These are phyloP conservation scores for Leptographium wingfieldii DNA, from an alignment of 2,329 filamentous ascomycete genomes.

Conservation along the genomic window DNA sequence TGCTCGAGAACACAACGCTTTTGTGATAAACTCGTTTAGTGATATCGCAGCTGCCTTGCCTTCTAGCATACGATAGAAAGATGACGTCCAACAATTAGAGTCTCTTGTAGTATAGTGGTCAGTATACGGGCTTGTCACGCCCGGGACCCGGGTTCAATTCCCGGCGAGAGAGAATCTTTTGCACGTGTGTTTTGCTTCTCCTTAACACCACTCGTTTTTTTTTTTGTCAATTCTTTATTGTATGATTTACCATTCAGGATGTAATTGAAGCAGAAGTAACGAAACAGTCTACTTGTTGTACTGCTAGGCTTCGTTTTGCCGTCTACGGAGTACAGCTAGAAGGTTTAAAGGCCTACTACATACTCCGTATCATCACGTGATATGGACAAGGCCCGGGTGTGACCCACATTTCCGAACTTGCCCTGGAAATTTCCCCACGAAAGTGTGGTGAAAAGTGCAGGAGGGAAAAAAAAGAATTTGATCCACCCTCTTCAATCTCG, in stretches of 20 bases:
- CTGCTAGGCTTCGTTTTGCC: too few relatives aligned
- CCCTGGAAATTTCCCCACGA: conserved; percentile 2
- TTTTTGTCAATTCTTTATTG: not conserved
- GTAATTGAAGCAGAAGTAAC: too few relatives aligned
- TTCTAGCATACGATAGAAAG: not conserved
- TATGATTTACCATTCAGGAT: not conserved
- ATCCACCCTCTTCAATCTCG: not conserved
- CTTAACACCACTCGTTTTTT: not conserved
- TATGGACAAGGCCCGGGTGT: not conserved
- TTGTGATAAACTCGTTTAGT: not conserved
- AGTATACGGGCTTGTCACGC: conserved; percentile 12
- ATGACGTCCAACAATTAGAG: not conserved
- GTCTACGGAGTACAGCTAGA: too few relatives aligned
- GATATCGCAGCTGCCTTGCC: not conserved
- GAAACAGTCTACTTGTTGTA: too few relatives aligned
- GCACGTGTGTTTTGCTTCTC: not conserved
- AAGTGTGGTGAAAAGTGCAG: not conserved
- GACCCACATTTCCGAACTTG: not conserved
- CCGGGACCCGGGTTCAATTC: conserved; percentile 6
- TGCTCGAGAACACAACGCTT: not conserved
- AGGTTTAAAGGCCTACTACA: too few relatives aligned
- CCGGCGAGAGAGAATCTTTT: conserved; percentile 1
- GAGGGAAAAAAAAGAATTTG: not conserved
- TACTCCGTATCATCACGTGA: not conserved
- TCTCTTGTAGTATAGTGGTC: conserved; percentile 13